Evolutionary conservation across 345 rosid genomes (phyloP), one percentile per base, ranked within the genome.

Genomic region (Salix suchowensis): DNA sequence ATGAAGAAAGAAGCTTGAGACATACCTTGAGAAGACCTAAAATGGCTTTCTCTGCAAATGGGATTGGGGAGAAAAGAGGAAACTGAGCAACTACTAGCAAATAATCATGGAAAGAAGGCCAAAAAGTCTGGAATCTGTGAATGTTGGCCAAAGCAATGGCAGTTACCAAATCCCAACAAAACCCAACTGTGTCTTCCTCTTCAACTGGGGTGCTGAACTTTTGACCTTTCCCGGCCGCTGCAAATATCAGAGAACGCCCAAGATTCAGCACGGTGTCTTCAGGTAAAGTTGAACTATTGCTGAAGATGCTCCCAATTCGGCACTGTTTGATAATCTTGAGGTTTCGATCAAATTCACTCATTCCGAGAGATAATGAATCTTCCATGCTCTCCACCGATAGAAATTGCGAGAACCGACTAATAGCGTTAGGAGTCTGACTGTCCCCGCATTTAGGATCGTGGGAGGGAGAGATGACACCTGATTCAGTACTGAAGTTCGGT

Each of bases 161-260:
- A 18, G 73, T 82, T 72, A 93, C 79, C 67, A 96, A 78, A 72
- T 93, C 99, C 98, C 98, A 96, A 48, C 94, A 88, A 78, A 96
- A 91, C 1, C 84, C 89, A 1, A 91, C 91, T 0, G 98, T 88
- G 77, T 92, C 99, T 86, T 93, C 98, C 48, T 93, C 99, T 74
- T 96, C 99, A 28, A 87, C 77, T 1, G 94, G 89, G 1, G 99
- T 93, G 80, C 92, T 93, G 72, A 96, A 93, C 81, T 93, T 93
- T 64, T 95, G 98, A 73, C 98, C 98, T 82, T 90, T 91, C 13
- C 98, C 98, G 0, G 89, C 98, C 3, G 98, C 97, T 16, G 98
- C 94, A 62, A 89, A 95, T 73, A 95, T 93, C 15, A 95, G 46
- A 23, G 92, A 90, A 26, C 96, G 91, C 1, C 97, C 97, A 11